Evolutionary conservation across 2,329 filamentous ascomycete genomes (phyloP).

Genomic region (Anthostomella pinea): DNA sequence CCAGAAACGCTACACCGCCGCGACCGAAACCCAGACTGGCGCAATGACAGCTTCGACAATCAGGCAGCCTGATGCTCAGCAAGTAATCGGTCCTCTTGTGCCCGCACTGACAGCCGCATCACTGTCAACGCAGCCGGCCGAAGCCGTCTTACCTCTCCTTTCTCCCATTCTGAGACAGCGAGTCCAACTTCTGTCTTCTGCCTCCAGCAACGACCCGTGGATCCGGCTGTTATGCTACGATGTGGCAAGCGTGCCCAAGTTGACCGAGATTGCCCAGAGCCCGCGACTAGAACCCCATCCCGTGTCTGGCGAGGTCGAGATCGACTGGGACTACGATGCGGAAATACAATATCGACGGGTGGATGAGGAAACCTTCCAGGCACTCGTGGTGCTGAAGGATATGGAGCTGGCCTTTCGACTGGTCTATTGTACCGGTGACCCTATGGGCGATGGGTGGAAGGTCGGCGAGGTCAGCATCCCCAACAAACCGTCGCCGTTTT

Average conservation of each 20-base stretch:
- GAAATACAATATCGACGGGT: constrained; percentile 63
- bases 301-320: constrained; percentile 74
- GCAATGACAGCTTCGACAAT: constrained; percentile 33
- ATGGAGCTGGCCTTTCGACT: constrained; percentile 63
- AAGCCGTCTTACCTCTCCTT: constrained; percentile 56
- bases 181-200: constrained; percentile 60
- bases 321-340: constrained; percentile 65
- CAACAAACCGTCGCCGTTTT: constrained; percentile 57
- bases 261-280: constrained; percentile 60
- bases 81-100: constrained; percentile 55
- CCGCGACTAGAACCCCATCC: constrained; percentile 75
- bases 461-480: constrained; percentile 65
- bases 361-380: constrained; percentile 73
- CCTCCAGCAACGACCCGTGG: constrained; percentile 63
- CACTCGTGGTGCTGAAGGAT: constrained; percentile 59
- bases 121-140: constrained; percentile 55
- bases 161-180: constrained; percentile 65
- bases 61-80: constrained; percentile 43
- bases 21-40: constrained; percentile 3
- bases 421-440: constrained; percentile 66
- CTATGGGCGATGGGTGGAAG: constrained; percentile 66
- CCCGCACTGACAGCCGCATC: constrained; percentile 58
- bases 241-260: constrained; percentile 49
- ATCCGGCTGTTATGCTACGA: constrained; percentile 71
- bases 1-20: too few relatives aligned